These are phyloP conservation scores for Eimeria praecox DNA, from an alignment of 169 alveolate species.

Conservation along the genomic window DNA sequence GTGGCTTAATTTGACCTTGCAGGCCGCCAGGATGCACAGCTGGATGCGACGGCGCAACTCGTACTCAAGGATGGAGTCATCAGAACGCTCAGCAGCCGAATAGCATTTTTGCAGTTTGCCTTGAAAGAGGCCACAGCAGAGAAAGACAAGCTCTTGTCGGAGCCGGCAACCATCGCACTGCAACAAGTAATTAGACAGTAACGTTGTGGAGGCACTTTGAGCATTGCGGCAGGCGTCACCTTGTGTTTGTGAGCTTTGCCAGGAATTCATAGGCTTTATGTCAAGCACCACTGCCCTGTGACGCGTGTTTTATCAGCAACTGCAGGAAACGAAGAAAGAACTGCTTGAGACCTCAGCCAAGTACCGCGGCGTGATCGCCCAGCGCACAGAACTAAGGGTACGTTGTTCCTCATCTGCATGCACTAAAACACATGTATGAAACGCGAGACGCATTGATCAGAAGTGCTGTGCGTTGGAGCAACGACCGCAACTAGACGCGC, in stretches of 20 bases:
- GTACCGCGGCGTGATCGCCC: conserved; percentile 2
- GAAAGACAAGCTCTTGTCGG: conserved; percentile 29
- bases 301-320: conserved; percentile 7
- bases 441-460: background rate
- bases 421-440: background rate
- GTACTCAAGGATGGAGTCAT: conserved; percentile 61
- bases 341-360: conserved; percentile 5
- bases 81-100: conserved; percentile 43
- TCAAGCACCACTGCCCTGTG: background rate
- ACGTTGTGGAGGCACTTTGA: background rate
- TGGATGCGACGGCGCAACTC: conserved; percentile 41
- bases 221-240: background rate
- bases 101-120: conserved; percentile 42
- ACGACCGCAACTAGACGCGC: background rate
- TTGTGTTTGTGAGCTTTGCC: background rate
- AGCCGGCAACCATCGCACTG: conserved; percentile 67
- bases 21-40: conserved; percentile 61
- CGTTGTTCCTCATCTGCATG: background rate
- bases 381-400: conserved; percentile 53
- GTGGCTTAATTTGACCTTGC: background rate
- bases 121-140: conserved; percentile 56
- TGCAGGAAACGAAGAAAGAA: conserved; percentile 50
- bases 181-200: background rate
- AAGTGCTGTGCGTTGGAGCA: background rate
- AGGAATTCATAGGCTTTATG: background rate